Percentiles rank a stretch among this genome's conserved stretches.
Evolutionary conservation across 1,284 basidiomycete genomes (phyloP).

Genomic region (Cutaneotrichosporon dermatis): DNA sequence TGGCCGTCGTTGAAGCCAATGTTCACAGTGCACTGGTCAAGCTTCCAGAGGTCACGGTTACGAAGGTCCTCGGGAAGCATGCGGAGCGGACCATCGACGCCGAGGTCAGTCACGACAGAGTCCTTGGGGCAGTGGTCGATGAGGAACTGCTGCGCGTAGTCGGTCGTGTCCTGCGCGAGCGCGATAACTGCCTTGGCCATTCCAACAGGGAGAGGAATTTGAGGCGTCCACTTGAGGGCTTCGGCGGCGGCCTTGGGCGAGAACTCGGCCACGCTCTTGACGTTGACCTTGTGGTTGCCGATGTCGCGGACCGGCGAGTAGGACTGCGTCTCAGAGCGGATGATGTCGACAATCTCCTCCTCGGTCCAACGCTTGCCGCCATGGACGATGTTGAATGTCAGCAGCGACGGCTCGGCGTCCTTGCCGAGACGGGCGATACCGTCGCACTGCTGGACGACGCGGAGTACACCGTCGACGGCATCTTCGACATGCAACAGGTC

Average conservation of each 20-base stretch:
- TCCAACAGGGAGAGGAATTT: constrained; percentile 25
- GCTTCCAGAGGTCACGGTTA: constrained; percentile 36
- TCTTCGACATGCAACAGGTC: constrained; percentile 44
- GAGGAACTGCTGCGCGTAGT: constrained; percentile 31
- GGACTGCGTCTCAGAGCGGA: constrained; percentile 33
- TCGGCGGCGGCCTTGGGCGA: constrained; percentile 14
- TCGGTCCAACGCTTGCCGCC: constrained; percentile 35
- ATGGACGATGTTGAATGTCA: constrained; percentile 38
- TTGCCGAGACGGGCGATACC: background rate
- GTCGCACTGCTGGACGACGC: constrained; percentile 14
- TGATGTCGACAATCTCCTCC: constrained; percentile 34
- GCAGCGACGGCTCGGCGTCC: constrained; percentile 5
- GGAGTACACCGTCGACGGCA: constrained; percentile 31
- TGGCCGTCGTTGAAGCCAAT: constrained; percentile 39
- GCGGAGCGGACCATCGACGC: background rate
- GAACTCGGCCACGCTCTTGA: constrained; percentile 14
- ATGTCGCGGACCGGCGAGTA: constrained; percentile 41
- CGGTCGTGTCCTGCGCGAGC: constrained; percentile 24
- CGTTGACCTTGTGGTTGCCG: constrained; percentile 20
- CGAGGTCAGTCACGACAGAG: background rate
- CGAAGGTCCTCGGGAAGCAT: constrained; percentile 30
- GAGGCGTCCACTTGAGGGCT: constrained; percentile 30
- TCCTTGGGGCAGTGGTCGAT: constrained; percentile 25
- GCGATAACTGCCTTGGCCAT: constrained; percentile 24
- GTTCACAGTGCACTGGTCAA: constrained; percentile 44